Evolutionary conservation across 176 grass and related monocot species (phyloP), one percentile per base, ranked within the genome.

Genomic region (Cenchrus purpureus): DNA sequence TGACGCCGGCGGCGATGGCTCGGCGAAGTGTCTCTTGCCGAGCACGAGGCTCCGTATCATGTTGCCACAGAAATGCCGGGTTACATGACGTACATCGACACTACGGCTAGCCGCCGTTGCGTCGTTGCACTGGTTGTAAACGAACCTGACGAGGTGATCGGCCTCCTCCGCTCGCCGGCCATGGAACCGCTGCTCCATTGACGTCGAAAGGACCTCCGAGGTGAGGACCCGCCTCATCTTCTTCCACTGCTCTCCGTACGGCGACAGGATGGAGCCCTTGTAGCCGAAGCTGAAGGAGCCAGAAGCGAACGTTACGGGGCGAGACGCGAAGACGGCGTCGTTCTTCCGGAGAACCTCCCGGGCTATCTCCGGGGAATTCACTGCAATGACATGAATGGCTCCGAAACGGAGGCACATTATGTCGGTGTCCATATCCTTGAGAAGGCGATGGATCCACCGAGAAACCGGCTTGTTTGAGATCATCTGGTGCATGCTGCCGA

Each of bases 191-290:
- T 16, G 55, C 31, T 87, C 80, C 85, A 83, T 45, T 4, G 86
- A 1, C 0, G 78, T 2, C 3, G 55, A 66, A 0, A 90, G 50
- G 56, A 88, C 19, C 66, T 93, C 91, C 0, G 85, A 86, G 9
- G 78, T 7, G 4, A 90, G 4, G 3, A 88, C 52, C 22, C 68
- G 76, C 60, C 65, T 85, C 91, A 93, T 90, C 79, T 88, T 93
- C 82, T 60, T 90, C 91, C 88, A 93, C 62, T 84, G 86, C 5
- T 88, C 85, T 0, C 88, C 91, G 4, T 22, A 20, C 1, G 82
- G 78, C 0, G 73, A 67, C 12, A 91, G 12, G 79, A 20, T 37
- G 4, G 63, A 7, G 42, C 48, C 12, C 55, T 73, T 61, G 73
- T 83, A 89, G 1, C 78, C 73, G 0, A 83, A 63, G 50, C 61